Conservation (phyloP, 495 filamentous ascomycete species). For the Talaromyces ruber region DNA sequence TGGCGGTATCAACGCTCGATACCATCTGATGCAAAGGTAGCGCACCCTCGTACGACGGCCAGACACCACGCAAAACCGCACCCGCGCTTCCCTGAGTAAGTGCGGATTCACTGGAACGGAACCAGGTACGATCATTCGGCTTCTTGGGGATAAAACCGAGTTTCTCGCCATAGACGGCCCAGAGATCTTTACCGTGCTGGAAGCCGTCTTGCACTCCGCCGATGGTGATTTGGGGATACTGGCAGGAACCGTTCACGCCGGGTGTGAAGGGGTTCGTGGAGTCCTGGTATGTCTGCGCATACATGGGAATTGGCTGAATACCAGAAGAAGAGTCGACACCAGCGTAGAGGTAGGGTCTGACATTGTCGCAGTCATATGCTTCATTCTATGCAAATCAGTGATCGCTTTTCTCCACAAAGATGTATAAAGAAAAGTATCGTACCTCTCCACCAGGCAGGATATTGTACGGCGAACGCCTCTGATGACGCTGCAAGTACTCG, state of each 20-base stretch:
- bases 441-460: slow-evolving; percentile 34
- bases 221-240: slow-evolving; percentile 36
- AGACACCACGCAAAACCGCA: slow-evolving; percentile 31
- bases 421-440: background rate
- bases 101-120: slow-evolving; percentile 29
- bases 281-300: slow-evolving; percentile 33
- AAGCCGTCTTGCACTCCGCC: slow-evolving; percentile 33
- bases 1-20: slow-evolving; percentile 26
- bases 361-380: slow-evolving; percentile 30
- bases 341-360: slow-evolving; percentile 30
- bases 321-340: slow-evolving; percentile 13
- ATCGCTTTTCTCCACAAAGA: background rate
- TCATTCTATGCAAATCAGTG: slow-evolving; percentile 21
- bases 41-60: slow-evolving; percentile 23
- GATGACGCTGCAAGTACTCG: slow-evolving; percentile 35
- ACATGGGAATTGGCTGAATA: slow-evolving; percentile 24
- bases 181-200: slow-evolving; percentile 34
- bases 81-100: slow-evolving; percentile 32
- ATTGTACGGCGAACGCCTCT: slow-evolving; percentile 34
- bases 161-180: slow-evolving; percentile 27
- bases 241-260: slow-evolving; percentile 30
- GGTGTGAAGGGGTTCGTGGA: slow-evolving; percentile 27
- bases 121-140: slow-evolving; percentile 25
- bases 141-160: slow-evolving; percentile 22
- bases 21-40: slow-evolving; percentile 34